Evolutionary conservation across 192 early-diverging fungal genomes (phyloP).

Genomic region (Dispira simplex): DNA sequence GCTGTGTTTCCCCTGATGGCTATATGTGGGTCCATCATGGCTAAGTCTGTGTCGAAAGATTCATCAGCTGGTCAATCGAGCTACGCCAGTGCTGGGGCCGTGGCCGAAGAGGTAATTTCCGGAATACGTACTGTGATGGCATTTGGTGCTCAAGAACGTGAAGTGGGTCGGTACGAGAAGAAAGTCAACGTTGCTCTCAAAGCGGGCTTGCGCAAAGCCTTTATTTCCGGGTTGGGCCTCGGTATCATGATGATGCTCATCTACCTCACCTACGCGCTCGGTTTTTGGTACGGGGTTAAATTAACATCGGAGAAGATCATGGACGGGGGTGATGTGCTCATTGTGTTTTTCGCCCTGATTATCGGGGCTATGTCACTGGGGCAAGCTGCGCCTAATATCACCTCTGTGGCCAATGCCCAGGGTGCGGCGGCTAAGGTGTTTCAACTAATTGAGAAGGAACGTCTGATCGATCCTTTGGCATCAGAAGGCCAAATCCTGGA

Average conservation of each 20-base stretch:
- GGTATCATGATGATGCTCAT: conserved; percentile 61
- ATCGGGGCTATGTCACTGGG: conserved; percentile 68
- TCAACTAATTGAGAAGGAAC: conserved; percentile 63
- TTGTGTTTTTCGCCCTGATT: conserved; percentile 79
- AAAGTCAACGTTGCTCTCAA: conserved; percentile 44
- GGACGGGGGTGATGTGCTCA: conserved; percentile 40
- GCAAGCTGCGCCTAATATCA: conserved; percentile 52
- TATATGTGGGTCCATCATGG: conserved; percentile 33
- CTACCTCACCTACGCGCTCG: conserved; percentile 59
- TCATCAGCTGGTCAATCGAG: conserved; percentile 37
- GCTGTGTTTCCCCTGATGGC: conserved; percentile 61
- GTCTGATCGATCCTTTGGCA: conserved; percentile 48
- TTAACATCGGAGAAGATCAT: conserved; percentile 35
- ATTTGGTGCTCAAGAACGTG: conserved; percentile 65
- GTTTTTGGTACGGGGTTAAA: conserved; percentile 70
- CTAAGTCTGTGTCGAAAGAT: conserved; percentile 28
- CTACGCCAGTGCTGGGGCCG: conserved; percentile 69
- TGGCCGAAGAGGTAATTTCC: conserved; percentile 73
- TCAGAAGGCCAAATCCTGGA: conserved; percentile 23
- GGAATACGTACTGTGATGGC: conserved; percentile 78
- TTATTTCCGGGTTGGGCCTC: conserved; percentile 43
- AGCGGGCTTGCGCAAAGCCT: conserved; percentile 43
- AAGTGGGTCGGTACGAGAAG: conserved; percentile 37
- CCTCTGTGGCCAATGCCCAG: conserved; percentile 52
- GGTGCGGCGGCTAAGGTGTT: conserved; percentile 76